A percentile compares a stretch with the other conserved stretches of the same genome.
Evolutionary conservation across 371 early-diverging fungal species (phyloP).

Genomic region (Polyrhizophydium stewartii): DNA sequence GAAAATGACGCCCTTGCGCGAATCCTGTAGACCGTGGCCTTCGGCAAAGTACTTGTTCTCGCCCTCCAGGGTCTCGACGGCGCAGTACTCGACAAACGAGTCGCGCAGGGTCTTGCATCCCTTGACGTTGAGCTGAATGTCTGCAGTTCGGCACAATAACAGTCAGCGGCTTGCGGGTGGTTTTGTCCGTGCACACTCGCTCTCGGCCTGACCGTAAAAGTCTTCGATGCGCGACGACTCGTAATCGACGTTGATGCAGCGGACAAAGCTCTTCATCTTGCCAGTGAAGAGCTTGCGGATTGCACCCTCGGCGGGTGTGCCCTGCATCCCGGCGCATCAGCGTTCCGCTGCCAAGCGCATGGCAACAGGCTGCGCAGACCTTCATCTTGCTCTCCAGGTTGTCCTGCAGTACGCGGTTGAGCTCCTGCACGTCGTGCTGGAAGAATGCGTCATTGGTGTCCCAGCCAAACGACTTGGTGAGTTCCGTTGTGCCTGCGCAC

Average conservation of each 20-base stretch:
- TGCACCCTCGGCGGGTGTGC: constrained; percentile 89
- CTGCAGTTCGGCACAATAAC: no score
- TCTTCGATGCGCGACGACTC: constrained; percentile 91
- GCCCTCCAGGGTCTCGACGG: constrained; percentile 91
- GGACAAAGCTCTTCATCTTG: constrained; percentile 92
- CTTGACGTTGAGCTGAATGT: constrained; percentile 94
- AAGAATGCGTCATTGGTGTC: constrained; percentile 88
- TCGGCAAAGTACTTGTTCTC: constrained; percentile 98
- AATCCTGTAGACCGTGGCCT: constrained; percentile 93
- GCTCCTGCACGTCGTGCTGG: constrained; percentile 98
- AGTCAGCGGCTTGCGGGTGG: no score
- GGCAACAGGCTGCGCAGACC: constrained; percentile 25
- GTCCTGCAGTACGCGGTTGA: constrained; percentile 94
- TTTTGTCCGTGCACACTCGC: no score
- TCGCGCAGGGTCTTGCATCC: constrained; percentile 84
- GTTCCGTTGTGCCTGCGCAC: constrained; percentile 73
- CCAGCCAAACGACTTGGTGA: constrained; percentile 98
- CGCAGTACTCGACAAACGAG: constrained; percentile 87
- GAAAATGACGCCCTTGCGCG: constrained; percentile 95
- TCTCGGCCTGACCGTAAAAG: constrained; percentile 64
- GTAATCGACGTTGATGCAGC: constrained; percentile 90
- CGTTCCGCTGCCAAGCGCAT: neutral
- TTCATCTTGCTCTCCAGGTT: constrained; percentile 94
- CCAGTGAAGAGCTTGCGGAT: constrained; percentile 88
- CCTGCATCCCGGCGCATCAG: constrained; percentile 32